These are phyloP conservation scores for Suillus weaverae DNA, from an alignment of 768 basidiomycete species.

Conservation along the genomic window DNA sequence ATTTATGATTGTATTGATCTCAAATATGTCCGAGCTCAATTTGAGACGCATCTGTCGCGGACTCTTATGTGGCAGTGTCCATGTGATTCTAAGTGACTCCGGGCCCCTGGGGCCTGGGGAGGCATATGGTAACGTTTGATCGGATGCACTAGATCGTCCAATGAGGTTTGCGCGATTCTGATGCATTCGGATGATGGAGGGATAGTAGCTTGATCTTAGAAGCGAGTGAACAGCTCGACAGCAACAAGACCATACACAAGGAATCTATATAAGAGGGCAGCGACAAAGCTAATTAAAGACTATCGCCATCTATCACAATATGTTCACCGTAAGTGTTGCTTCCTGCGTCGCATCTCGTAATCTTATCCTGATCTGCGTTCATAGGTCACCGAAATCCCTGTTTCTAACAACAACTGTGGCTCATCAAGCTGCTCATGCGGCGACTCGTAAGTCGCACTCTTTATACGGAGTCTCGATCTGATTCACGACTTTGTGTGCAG, in stretches of 20 bases:
- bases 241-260: neutral
- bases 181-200: neutral
- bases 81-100: too few species aligned
- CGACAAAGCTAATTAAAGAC: neutral
- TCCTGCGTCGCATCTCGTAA: neutral
- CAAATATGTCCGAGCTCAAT: too few species aligned
- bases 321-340: neutral
- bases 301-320: neutral
- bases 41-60: too few species aligned
- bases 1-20: too few species aligned
- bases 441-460: neutral
- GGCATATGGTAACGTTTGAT: neutral
- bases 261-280: neutral
- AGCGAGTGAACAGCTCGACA: too few species aligned
- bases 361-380: neutral
- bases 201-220: neutral
- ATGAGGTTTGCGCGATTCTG: neutral
- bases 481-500: neutral
- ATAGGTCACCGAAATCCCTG: neutral
- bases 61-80: too few species aligned
- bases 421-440: neutral
- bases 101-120: too few species aligned
- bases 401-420: neutral
- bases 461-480: neutral
- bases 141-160: neutral